A percentile compares a stretch with the other conserved stretches of the same genome.
phyloP scores from a whole-genome alignment of 1,139 yeast genomes.

The Lodderomyces theae region DNA sequence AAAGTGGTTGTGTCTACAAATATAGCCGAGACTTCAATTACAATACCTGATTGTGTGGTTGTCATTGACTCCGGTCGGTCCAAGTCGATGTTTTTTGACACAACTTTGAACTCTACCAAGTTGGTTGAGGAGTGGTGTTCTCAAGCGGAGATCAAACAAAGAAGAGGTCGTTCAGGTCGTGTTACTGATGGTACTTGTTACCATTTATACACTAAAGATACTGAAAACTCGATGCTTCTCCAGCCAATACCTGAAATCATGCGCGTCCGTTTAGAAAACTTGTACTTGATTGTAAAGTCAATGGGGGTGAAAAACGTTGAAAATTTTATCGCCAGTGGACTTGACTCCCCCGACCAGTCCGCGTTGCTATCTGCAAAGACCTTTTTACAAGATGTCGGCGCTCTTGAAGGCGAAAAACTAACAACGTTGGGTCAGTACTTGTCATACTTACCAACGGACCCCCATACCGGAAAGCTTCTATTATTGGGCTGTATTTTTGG shows the following conservation, averaged over 20 bases:
- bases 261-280: conserved; percentile 76
- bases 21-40: conserved; percentile 84
- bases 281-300: conserved; percentile 79
- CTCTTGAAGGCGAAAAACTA: conserved; percentile 53
- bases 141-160: conserved; percentile 84
- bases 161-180: conserved; percentile 99
- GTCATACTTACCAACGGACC: conserved; percentile 81
- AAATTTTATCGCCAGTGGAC: conserved; percentile 66
- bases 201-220: conserved; percentile 67
- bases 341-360: conserved; percentile 72
- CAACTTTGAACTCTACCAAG: conserved; percentile 63
- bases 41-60: conserved; percentile 91
- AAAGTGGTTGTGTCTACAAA: conserved; percentile 90
- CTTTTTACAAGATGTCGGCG: conserved; percentile 69
- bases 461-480: conserved; percentile 78
- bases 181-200: conserved; percentile 79
- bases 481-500: conserved; percentile 81
- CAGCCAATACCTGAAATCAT: conserved; percentile 89
- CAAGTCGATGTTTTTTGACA: conserved; percentile 70
- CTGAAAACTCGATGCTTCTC: conserved; percentile 57
- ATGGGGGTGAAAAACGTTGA: conserved; percentile 80
- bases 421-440: conserved; percentile 82
- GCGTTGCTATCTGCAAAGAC: conserved; percentile 63
- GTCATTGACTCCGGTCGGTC: conserved; percentile 89
- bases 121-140: conserved; percentile 86